Evolutionary conservation across 2,329 filamentous ascomycete genomes (phyloP), one percentile per base, ranked within the genome.

Genomic region (Sordariomycetes sp.): DNA sequence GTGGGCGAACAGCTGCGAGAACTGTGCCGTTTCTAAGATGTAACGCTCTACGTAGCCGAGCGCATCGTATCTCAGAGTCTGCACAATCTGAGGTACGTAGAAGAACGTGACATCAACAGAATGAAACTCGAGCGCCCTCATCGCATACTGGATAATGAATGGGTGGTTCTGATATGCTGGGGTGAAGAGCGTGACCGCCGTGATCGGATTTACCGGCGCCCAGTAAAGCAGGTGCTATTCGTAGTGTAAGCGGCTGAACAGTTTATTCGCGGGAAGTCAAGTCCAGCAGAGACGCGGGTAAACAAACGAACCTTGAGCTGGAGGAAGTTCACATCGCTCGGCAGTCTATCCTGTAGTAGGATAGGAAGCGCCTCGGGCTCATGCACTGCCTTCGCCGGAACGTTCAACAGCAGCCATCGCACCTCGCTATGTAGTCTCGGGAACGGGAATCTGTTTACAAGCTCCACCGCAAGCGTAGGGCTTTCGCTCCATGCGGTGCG

Each of bases 41-140:
- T 96, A 99, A 52, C 92, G 82, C 70, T 96, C 90, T 2, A 96
- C 91, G 66, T 99, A 99, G 58, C 94, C 94, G 25, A 99, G 77
- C 13, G 80, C 81, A 75, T 99, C 94, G 65, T 97, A 96, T 57
- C 94, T 86, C 51, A 99, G 79, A 51, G 89, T 87, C 69, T 99
- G 94, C 15, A 99, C 94, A 64, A 99, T 95, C 68, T 99, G 94
- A 7, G 95, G 94, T 2, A 99, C 94, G 66, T 96, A 97, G 72
- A 97, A 99, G 77, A 99, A 99, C 0, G 92, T 96, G 22, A 97
- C 85, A 67, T 97, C 94, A n/a, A 96, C 86, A 0, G 90, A 86
- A 66, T 99, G 94, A 63, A 87, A 91, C 67, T 99, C 94, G 53
- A 99, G 72, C 2, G 94, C 89, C 64, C 91, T 84, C 85, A 99